Conservation (phyloP, 192 early-diverging fungal genomes). For the Linnemannia hyalina region DNA sequence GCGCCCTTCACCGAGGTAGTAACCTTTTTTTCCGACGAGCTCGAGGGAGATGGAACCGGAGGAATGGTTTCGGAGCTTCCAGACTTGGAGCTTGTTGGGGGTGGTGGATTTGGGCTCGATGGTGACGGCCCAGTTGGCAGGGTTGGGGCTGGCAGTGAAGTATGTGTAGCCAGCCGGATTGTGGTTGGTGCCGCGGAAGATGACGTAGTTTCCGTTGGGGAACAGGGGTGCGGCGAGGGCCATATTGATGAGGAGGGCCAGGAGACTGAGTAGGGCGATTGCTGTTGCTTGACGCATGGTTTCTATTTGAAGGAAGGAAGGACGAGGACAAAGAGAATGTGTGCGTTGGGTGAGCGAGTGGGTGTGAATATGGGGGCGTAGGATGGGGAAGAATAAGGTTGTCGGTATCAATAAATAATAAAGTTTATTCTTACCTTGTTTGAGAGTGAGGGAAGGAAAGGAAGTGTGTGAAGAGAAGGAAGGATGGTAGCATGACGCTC, state of each 20-base stretch:
- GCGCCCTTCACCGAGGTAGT: slow-evolving; percentile 11
- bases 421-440: not conserved
- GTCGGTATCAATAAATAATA: not conserved
- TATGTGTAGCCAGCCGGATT: not conserved
- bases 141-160: slow-evolving; percentile 8
- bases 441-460: not conserved
- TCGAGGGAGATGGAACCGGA: not conserved
- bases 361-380: not conserved
- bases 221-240: slow-evolving; percentile 7
- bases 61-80: slow-evolving; percentile 15
- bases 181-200: not conserved
- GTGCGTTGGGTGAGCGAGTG: not conserved
- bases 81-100: not conserved
- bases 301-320: not conserved
- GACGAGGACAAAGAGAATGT: not conserved
- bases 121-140: not conserved
- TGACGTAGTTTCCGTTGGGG: slow-evolving; percentile 13
- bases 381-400: not conserved
- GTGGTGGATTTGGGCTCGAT: not conserved
- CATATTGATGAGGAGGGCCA: not conserved
- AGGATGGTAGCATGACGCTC: not conserved
- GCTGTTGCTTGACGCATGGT: slow-evolving; percentile 7
- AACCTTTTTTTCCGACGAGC: not conserved
- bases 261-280: not conserved
- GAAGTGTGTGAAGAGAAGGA: not conserved